Conservation (phyloP, 495 filamentous ascomycete genomes). For the Margaritispora aquatica region DNA sequence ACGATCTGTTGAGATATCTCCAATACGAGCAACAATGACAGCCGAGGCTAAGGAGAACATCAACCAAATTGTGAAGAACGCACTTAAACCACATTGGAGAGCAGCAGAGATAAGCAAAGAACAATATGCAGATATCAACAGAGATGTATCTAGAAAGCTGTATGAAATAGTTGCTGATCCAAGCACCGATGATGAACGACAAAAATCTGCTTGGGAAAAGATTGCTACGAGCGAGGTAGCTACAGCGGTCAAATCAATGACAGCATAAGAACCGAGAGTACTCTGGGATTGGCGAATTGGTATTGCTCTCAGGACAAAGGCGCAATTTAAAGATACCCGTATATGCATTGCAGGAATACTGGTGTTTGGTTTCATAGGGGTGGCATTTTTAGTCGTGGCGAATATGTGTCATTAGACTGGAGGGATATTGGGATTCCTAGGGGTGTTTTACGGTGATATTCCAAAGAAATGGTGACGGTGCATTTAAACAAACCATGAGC, state of each 20-base stretch:
- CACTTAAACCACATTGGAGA: conserved; percentile 70
- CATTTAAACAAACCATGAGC: too few species aligned
- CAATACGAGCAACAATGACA: conserved; percentile 50
- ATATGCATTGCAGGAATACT: background rate
- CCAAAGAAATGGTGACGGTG: background rate
- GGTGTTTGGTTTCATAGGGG: background rate
- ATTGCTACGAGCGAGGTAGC: conserved; percentile 70
- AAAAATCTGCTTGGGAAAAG: conserved; percentile 57
- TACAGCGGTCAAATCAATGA: conserved; percentile 43
- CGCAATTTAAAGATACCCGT: background rate
- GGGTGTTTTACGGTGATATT: background rate
- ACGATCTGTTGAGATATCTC: conserved; percentile 47
- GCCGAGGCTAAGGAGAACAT: conserved; percentile 73
- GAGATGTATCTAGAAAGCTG: conserved; percentile 73
- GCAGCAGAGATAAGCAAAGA: conserved; percentile 61
- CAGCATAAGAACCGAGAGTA: background rate
- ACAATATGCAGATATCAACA: conserved; percentile 83
- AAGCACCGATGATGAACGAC: conserved; percentile 47
- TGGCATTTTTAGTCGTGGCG: background rate
- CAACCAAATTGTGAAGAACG: conserved; percentile 70
- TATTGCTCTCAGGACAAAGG: conserved; percentile 1
- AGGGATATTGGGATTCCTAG: background rate
- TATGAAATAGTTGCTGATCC: conserved; percentile 71
- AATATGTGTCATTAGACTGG: background rate
- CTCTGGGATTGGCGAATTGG: background rate